phyloP scores from a whole-genome alignment of 495 filamentous ascomycete genomes.

The Neurospora discreta region DNA sequence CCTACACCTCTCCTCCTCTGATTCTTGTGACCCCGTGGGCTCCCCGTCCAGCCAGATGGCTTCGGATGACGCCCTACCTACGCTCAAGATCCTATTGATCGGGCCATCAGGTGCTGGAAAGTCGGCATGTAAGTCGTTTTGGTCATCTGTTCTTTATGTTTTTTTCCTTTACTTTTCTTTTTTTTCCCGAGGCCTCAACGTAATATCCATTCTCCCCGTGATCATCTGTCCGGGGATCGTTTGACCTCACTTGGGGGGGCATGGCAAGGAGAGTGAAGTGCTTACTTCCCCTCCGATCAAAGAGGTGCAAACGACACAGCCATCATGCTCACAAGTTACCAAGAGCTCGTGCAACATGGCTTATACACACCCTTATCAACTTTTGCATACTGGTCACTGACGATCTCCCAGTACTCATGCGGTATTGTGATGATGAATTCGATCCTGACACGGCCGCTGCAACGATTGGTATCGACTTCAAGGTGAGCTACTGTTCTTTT shows the following conservation, averaged over 20 bases:
- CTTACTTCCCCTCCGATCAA: neutral
- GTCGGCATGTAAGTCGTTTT: conserved; percentile 34
- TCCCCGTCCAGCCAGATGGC: conserved; percentile 17
- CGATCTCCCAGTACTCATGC: conserved; percentile 10
- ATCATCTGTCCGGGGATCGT: neutral
- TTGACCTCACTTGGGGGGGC: neutral
- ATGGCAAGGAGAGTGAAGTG: neutral
- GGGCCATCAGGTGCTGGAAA: conserved; percentile 45
- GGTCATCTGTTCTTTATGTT: neutral
- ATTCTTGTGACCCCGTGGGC: neutral
- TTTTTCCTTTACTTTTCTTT: too few relatives aligned
- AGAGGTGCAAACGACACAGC: neutral
- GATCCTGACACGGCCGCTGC: conserved; percentile 45
- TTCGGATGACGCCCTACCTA: conserved; percentile 38
- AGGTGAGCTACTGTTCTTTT: conserved; percentile 23
- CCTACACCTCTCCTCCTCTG: neutral
- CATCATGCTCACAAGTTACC: neutral
- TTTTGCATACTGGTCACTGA: neutral
- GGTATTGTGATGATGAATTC: conserved; percentile 49
- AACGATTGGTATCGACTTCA: conserved; percentile 53
- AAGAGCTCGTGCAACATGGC: neutral
- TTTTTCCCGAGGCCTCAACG: neutral
- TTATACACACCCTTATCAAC: neutral
- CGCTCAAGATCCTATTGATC: conserved; percentile 43
- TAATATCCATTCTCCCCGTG: neutral